These are phyloP conservation scores for Saccharomycopsis malanga DNA, from an alignment of 805 yeast genomes.

Conservation along the genomic window DNA sequence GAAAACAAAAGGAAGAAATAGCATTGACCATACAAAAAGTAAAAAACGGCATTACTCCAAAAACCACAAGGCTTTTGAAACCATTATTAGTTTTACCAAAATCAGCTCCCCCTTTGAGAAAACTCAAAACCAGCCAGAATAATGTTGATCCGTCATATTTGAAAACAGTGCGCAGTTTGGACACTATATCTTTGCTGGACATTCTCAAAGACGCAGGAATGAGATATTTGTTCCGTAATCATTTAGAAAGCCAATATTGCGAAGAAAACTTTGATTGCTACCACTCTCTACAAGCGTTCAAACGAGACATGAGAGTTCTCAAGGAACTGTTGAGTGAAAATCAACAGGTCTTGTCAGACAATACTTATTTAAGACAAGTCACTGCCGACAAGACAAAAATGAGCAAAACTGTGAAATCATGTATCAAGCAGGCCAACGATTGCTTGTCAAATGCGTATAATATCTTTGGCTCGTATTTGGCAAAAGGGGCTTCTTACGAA, in stretches of 20 bases:
- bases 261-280: conserved; percentile 73
- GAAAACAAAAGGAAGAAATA: conserved; percentile 4
- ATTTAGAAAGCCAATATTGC: conserved; percentile 57
- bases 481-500: conserved; percentile 59
- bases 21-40: no score
- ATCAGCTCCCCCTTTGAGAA: background rate
- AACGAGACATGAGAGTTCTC: conserved; percentile 38
- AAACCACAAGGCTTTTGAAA: background rate
- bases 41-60: no score
- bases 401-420: background rate
- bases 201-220: conserved; percentile 70
- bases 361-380: background rate
- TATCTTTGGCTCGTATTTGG: conserved; percentile 59
- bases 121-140: background rate
- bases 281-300: conserved; percentile 47
- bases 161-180: background rate
- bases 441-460: conserved; percentile 56
- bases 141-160: background rate
- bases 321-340: conserved; percentile 27
- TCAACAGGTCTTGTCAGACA: background rate
- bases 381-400: background rate
- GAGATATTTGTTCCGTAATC: conserved; percentile 58
- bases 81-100: background rate
- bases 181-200: conserved; percentile 25
- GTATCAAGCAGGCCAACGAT: conserved; percentile 37